Evolutionary conservation across 495 filamentous ascomycete genomes (phyloP).

Genomic region (Darksidea phi): DNA sequence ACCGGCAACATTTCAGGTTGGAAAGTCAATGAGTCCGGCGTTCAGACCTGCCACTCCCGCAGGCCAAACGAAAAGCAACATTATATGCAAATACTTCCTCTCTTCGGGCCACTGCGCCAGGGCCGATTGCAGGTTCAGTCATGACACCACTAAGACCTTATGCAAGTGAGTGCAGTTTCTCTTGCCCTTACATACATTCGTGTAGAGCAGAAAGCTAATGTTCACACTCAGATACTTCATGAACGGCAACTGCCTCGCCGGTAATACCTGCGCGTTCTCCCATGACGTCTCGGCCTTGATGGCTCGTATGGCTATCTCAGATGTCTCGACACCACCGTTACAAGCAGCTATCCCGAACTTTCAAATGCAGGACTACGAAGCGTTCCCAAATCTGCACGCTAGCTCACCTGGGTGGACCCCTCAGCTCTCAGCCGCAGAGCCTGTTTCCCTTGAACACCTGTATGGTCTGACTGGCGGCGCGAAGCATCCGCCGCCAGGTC

Average conservation of each 20-base stretch:
- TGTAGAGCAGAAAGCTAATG: constrained; percentile 37
- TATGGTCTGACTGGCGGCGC: constrained; percentile 36
- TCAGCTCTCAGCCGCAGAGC: constrained; percentile 53
- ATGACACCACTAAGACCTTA: constrained; percentile 90
- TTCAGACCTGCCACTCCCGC: constrained; percentile 73
- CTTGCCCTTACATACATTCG: neutral
- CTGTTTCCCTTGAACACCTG: constrained; percentile 33
- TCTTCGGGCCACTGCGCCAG: constrained; percentile 89
- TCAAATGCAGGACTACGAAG: constrained; percentile 81
- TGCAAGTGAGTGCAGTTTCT: constrained; percentile 79
- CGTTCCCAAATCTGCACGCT: constrained; percentile 80
- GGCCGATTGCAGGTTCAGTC: constrained; percentile 95
- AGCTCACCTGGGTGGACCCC: constrained; percentile 54
- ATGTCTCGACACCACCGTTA: constrained; percentile 55
- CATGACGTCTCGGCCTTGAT: constrained; percentile 75
- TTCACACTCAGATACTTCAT: constrained; percentile 76
- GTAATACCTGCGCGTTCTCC: constrained; percentile 92
- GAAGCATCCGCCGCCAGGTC: constrained; percentile 59
- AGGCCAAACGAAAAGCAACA: constrained; percentile 63
- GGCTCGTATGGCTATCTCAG: constrained; percentile 45
- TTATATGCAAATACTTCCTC: constrained; percentile 95
- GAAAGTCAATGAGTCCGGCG: constrained; percentile 83
- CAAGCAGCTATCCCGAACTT: constrained; percentile 61
- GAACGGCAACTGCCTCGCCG: constrained; percentile 92
- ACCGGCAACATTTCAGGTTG: constrained; percentile 63